phyloP scores from a whole-genome alignment of 805 yeast genomes.

The Saccharomyces eubayanus region DNA sequence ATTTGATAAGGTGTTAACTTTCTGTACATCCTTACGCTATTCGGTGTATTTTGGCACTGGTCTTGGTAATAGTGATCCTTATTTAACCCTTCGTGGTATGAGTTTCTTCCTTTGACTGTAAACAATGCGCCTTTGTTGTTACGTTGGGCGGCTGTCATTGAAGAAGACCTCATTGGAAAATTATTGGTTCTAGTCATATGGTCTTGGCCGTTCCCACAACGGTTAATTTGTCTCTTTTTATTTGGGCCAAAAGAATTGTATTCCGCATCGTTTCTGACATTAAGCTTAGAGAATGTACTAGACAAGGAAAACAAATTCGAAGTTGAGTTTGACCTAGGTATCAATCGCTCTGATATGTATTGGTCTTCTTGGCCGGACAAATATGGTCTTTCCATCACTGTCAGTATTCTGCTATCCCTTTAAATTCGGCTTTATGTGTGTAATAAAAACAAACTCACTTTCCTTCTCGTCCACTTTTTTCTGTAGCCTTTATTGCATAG shows the following conservation, averaged over 20 bases:
- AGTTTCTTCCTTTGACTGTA: background rate
- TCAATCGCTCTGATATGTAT: background rate
- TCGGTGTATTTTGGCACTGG: background rate
- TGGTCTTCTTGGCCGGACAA: background rate
- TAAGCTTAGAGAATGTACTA: background rate
- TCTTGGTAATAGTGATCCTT: background rate
- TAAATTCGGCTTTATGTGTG: too few relatives aligned
- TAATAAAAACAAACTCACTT: background rate
- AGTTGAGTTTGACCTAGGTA: slow-evolving; percentile 6
- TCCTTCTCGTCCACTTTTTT: background rate
- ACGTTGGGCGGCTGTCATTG: background rate
- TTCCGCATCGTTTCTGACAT: background rate
- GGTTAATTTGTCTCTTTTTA: background rate
- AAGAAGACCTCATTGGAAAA: background rate
- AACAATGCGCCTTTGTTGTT: background rate
- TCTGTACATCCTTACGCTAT: background rate
- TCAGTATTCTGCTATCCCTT: background rate
- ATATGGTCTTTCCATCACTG: background rate
- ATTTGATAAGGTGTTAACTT: slow-evolving; percentile 23
- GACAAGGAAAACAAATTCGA: slow-evolving; percentile 3
- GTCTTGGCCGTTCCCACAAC: background rate
- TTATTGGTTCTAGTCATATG: background rate
- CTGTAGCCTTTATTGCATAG: background rate
- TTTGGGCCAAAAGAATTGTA: background rate
- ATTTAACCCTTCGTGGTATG: background rate